Evolutionary conservation across 2,329 filamentous ascomycete genomes (phyloP).

Genomic region (Aspergillus persii): DNA sequence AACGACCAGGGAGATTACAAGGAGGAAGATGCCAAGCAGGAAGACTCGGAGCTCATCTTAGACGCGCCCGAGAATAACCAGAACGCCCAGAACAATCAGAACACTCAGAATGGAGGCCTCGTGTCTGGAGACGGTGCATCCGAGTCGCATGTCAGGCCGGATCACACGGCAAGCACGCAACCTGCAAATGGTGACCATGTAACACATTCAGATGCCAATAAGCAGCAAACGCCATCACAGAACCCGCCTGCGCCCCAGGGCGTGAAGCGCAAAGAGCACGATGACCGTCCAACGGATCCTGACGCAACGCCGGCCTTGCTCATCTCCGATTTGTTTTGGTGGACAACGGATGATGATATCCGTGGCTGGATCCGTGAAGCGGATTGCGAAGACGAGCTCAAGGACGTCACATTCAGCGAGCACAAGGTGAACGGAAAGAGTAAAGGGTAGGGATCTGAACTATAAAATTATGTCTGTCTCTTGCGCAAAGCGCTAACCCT

Average conservation of each 20-base stretch:
- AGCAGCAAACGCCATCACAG: conserved; percentile 21
- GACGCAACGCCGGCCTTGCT: conserved; percentile 70
- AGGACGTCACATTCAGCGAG: conserved; percentile 94
- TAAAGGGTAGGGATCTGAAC: conserved; percentile 69
- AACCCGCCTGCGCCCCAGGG: conserved; percentile 51
- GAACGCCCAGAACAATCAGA: too few species aligned
- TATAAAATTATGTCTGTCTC: neutral
- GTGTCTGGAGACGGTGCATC: conserved; percentile 16
- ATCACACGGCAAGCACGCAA: conserved; percentile 23
- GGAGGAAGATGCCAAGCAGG: conserved; percentile 32
- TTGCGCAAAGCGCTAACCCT: neutral
- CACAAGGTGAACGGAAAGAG: conserved; percentile 99
- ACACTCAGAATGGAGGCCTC: conserved; percentile 25
- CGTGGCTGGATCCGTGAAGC: conserved; percentile 80
- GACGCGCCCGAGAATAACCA: conserved; percentile 30
- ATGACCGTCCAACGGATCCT: conserved; percentile 56
- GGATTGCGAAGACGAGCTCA: conserved; percentile 78
- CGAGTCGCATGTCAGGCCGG: conserved; percentile 22
- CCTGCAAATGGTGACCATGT: conserved; percentile 25
- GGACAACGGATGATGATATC: conserved; percentile 93
- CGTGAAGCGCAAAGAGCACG: conserved; percentile 60
- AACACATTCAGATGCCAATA: conserved; percentile 19
- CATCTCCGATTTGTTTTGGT: conserved; percentile 91
- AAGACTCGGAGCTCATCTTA: conserved; percentile 40
- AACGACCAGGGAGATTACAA: conserved; percentile 47